Conservation (phyloP, 164 flowering plant genomes). For the Tetrastigma voinierianum region DNA sequence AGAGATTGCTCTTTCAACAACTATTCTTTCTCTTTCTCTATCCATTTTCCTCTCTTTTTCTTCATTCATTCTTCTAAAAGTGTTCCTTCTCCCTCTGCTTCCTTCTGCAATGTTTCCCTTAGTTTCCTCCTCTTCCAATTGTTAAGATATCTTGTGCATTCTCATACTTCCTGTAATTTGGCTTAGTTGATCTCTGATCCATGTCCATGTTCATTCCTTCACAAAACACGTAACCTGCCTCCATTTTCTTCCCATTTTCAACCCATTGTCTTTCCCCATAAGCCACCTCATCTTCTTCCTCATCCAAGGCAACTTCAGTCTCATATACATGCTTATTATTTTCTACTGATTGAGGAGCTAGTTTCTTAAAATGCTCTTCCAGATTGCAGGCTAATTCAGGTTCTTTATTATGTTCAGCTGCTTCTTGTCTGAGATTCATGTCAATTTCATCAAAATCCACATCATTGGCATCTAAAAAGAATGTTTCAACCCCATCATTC, state of each 20-base stretch:
- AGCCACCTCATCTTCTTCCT: slow-evolving; percentile 9
- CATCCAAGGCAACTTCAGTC: neutral
- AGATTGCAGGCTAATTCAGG: neutral
- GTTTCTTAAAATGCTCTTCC: neutral
- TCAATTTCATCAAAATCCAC: slow-evolving; percentile 4
- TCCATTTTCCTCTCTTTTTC: slow-evolving; percentile 39
- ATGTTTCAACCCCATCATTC: slow-evolving; percentile 10
- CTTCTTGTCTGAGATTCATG: neutral
- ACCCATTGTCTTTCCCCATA: slow-evolving; percentile 12
- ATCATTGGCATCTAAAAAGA: slow-evolving; percentile 1
- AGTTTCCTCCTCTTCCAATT: slow-evolving; percentile 23
- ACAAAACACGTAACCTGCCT: neutral
- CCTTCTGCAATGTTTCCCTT: slow-evolving; percentile 11
- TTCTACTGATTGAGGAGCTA: neutral
- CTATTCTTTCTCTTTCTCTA: slow-evolving; percentile 43
- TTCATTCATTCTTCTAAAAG: slow-evolving; percentile 21
- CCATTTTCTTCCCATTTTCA: slow-evolving; percentile 8
- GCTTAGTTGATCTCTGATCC: slow-evolving; percentile 9
- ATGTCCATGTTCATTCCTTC: neutral
- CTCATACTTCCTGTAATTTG: slow-evolving; percentile 6
- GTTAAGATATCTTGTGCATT: slow-evolving; percentile 8
- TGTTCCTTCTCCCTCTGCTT: slow-evolving; percentile 19
- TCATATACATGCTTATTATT: neutral
- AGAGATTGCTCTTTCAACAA: slow-evolving; percentile 80
- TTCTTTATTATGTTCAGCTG: slow-evolving; percentile 8